Base-by-base conservation (phyloP, 495 filamentous ascomycete genomes). In the Aspergillus wentii region DNA sequence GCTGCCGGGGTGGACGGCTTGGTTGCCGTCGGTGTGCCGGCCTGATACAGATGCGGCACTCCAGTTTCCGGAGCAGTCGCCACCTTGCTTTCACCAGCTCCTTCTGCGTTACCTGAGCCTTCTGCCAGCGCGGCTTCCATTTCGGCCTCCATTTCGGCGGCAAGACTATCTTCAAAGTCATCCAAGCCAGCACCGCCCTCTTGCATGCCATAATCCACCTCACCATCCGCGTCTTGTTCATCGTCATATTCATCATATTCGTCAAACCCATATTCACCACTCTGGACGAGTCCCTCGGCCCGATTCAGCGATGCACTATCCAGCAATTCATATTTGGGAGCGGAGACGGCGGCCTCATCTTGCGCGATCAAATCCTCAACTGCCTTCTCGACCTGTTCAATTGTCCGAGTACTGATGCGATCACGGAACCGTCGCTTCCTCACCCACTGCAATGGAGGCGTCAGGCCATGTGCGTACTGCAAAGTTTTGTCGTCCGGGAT, bases 391-490 rank as follows among this genome's bases (percentile, higher is more conserved):
- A 92, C 88, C 29, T 84, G 83, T 64, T 95, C 86, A 38, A 95
- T 94, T 15, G 90, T 83, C 6, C 83, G 78, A 31, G 88, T 84
- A 45, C 79, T 87, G 20, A 94, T 68, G 0, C 88, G 78, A 26
- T 72, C 57, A 30, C 90, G 69, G 56, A 99, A 99, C 4, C 94
- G 76, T 8, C 88, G 80, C 52, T 86, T 88, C 11, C 88, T 69
- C 6, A 84, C 88, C 60, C 81, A 86, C 38, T 86, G 80, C 77
- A 99, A 85, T 0, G 92, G 92, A 6, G 92, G 86, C 3, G 92
- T 92, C 3, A 99, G 64, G 30, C 92, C 92, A 59, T 97, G 92
- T 5, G 92, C 83, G 66, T 88, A 97, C 51, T 88, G 83, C 36
- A 80, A 72, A 1, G 75, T 74, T 38, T 72, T 71, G 15, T 69